Conservation (phyloP, 208 protist species). For the Phytomonas francai region DNA sequence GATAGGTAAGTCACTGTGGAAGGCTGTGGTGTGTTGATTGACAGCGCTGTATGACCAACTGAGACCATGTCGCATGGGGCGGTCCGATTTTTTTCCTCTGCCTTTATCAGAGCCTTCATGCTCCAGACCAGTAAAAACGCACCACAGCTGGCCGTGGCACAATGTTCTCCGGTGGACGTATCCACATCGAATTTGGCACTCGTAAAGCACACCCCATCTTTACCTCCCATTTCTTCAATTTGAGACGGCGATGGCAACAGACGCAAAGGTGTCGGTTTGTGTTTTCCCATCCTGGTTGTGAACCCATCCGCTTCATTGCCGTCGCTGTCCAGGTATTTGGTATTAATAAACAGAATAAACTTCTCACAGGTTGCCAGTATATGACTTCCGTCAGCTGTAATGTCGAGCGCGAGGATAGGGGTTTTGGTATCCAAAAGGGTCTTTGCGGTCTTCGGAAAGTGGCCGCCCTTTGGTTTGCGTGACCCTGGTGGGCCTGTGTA, state of each 20-base stretch:
- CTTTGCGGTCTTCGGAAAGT: constrained; percentile 51
- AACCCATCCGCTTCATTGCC: constrained; percentile 30
- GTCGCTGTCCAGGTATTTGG: constrained; percentile 26
- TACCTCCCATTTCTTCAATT: constrained; percentile 29
- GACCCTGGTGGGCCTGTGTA: constrained; percentile 51
- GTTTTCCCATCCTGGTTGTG: constrained; percentile 33
- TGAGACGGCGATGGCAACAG: constrained; percentile 40
- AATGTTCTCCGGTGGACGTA: constrained; percentile 24
- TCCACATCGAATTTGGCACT: constrained; percentile 39
- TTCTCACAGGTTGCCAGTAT: constrained; percentile 38
- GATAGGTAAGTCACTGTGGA: no score
- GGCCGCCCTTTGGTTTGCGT: constrained; percentile 26
- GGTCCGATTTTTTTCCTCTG: constrained; percentile 27
- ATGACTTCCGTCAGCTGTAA: constrained; percentile 49
- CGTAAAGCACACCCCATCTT: constrained; percentile 26
- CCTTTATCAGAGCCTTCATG: constrained; percentile 25
- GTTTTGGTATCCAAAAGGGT: constrained; percentile 43
- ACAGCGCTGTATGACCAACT: constrained; percentile 21
- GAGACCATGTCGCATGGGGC: constrained; percentile 15
- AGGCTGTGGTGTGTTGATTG: constrained; percentile 7
- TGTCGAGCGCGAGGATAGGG: constrained; percentile 45
- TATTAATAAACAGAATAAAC: constrained; percentile 41
- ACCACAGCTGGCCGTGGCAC: constrained; percentile 40
- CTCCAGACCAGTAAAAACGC: constrained; percentile 47
- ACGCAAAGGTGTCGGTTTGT: constrained; percentile 37